These are phyloP conservation scores for Eleusine indica DNA, from an alignment of 176 grass and related monocot species.

Conservation along the genomic window DNA sequence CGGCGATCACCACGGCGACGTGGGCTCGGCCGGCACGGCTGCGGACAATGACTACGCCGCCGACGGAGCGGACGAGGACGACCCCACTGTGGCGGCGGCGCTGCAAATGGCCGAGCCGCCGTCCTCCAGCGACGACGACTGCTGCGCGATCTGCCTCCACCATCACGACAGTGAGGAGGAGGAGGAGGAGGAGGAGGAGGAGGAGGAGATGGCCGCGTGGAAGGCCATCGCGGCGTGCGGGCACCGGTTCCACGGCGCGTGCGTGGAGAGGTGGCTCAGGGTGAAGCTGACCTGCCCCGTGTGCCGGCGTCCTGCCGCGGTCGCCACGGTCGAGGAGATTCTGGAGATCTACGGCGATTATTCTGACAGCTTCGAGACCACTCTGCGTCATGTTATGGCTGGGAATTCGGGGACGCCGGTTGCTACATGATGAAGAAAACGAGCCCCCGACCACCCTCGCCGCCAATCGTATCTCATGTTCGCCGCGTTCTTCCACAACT, in stretches of 20 bases:
- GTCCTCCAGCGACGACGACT: not conserved
- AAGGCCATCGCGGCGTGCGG: not conserved
- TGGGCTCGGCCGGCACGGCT: no score
- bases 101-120: not conserved
- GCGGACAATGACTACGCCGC: not conserved
- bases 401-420: no score
- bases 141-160: constrained; percentile 29
- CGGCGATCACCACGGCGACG: no score
- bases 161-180: not conserved
- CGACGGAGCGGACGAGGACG: not conserved
- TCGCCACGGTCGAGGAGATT: not conserved
- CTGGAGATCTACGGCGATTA: no score
- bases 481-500: no score
- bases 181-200: no score
- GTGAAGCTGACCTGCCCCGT: constrained; percentile 9
- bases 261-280: constrained; percentile 19
- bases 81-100: not conserved
- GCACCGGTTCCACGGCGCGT: constrained; percentile 26
- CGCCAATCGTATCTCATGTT: no score
- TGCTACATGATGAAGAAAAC: no score
- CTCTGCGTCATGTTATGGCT: no score
- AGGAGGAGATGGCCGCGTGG: not conserved
- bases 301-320: not conserved
- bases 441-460: no score
- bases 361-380: no score